Evolutionary conservation across 2,329 filamentous ascomycete genomes (phyloP).

Genomic region (Hansfordia pulvinata): DNA sequence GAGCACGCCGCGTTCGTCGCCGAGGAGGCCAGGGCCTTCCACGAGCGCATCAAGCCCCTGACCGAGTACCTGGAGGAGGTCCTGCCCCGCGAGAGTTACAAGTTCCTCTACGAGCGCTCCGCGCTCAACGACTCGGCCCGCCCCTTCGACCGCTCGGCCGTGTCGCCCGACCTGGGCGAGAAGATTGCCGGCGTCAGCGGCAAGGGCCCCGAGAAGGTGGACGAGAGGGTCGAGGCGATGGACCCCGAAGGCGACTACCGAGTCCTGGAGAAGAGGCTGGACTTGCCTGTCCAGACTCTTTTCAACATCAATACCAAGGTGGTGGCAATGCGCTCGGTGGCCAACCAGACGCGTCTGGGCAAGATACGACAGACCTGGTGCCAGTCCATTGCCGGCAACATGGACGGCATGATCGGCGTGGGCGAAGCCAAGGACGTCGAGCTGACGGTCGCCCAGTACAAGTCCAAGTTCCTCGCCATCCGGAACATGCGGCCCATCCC

Average conservation of each 20-base stretch:
- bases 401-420: constrained; percentile 72
- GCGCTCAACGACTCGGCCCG: constrained; percentile 18
- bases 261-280: constrained; percentile 39
- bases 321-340: constrained; percentile 60
- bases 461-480: constrained; percentile 71
- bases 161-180: constrained; percentile 33
- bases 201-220: constrained; percentile 31
- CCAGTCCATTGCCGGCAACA: constrained; percentile 75
- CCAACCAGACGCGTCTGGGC: constrained; percentile 91
- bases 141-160: constrained; percentile 25
- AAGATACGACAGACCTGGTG: constrained; percentile 71
- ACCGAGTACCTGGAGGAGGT: constrained; percentile 1
- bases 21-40: constrained; percentile 11
- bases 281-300: constrained; percentile 38
- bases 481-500: constrained; percentile 87
- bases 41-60: constrained; percentile 3
- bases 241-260: constrained; percentile 37
- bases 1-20: constrained; percentile 7
- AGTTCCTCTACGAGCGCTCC: constrained; percentile 21
- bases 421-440: constrained; percentile 85
- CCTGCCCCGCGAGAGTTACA: constrained; percentile 2
- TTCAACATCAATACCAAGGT: constrained; percentile 50
- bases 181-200: constrained; percentile 39
- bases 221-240: constrained; percentile 34
- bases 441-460: constrained; percentile 47